Conservation (phyloP, 495 filamentous ascomycete species). For the Talaromyces stipitatus region DNA sequence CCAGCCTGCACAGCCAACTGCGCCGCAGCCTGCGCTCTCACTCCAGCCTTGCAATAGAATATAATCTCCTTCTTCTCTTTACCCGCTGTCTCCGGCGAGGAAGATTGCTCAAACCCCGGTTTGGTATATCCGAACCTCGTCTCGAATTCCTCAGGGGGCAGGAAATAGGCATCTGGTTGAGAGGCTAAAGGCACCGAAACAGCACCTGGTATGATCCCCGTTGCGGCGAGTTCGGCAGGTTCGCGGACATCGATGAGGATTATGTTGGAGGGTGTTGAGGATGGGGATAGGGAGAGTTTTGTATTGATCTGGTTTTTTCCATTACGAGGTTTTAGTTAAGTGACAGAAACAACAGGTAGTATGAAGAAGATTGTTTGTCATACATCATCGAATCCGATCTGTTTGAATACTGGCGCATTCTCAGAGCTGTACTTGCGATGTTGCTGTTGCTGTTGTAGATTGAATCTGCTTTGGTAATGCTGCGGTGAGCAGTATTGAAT, state of each 20-base stretch:
- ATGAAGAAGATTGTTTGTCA: neutral
- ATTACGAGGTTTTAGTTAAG: constrained; percentile 7
- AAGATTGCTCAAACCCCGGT: constrained; percentile 18
- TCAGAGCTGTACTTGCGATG: constrained; percentile 14
- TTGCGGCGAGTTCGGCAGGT: constrained; percentile 59
- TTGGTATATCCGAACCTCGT: constrained; percentile 40
- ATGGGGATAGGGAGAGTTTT: constrained; percentile 19
- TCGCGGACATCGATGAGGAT: constrained; percentile 72
- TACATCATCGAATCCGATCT: constrained; percentile 41
- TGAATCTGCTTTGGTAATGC: neutral
- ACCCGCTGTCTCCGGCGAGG: constrained; percentile 10
- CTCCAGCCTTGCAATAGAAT: constrained; percentile 90
- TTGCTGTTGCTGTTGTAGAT: neutral
- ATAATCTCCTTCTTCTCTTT: constrained; percentile 51
- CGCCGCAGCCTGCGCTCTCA: constrained; percentile 74
- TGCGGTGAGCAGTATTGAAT: neutral
- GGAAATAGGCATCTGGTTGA: constrained; percentile 68
- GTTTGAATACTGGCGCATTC: constrained; percentile 15
- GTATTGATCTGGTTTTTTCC: constrained; percentile 32
- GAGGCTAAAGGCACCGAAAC: constrained; percentile 72
- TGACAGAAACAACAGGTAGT: neutral
- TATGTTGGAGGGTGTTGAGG: constrained; percentile 17
- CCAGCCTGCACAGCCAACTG: constrained; percentile 69
- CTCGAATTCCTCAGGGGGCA: constrained; percentile 67
- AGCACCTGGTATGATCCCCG: constrained; percentile 72